phyloP scores from a whole-genome alignment of 164 flowering plant genomes.

The Magnolia sinica region DNA sequence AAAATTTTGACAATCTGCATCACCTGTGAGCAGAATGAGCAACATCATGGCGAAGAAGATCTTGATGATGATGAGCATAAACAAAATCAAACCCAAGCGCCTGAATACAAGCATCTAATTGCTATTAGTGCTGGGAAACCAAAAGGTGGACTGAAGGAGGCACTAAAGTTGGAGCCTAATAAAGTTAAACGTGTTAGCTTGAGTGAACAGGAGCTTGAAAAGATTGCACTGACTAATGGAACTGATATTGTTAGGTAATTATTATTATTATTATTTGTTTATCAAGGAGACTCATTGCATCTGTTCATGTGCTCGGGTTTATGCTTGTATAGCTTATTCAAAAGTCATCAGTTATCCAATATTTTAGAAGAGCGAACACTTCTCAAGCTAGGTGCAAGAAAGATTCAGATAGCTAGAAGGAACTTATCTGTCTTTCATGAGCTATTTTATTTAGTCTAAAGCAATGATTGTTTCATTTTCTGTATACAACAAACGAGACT shows the following conservation, averaged over 20 bases:
- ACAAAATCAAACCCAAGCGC: conserved; percentile 17
- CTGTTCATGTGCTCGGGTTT: neutral
- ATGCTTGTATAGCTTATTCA: neutral
- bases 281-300: too few relatives aligned
- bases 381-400: neutral
- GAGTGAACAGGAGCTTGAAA: conserved; percentile 76
- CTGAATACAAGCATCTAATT: conserved; percentile 64
- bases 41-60: conserved; percentile 46
- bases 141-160: conserved; percentile 42
- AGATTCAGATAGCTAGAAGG: neutral
- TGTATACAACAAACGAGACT: neutral
- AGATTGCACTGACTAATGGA: conserved; percentile 42
- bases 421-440: neutral
- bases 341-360: neutral
- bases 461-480: neutral
- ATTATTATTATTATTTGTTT: too few relatives aligned
- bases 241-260: conserved; percentile 64
- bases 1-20: neutral
- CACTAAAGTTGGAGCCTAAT: conserved; percentile 30
- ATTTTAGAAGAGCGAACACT: neutral
- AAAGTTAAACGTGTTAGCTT: conserved; percentile 78
- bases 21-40: conserved; percentile 15
- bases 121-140: conserved; percentile 78
- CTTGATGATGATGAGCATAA: conserved; percentile 22
- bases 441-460: neutral